Evolutionary conservation across 164 flowering plant genomes (phyloP).

Genomic region (Houttuynia cordata): DNA sequence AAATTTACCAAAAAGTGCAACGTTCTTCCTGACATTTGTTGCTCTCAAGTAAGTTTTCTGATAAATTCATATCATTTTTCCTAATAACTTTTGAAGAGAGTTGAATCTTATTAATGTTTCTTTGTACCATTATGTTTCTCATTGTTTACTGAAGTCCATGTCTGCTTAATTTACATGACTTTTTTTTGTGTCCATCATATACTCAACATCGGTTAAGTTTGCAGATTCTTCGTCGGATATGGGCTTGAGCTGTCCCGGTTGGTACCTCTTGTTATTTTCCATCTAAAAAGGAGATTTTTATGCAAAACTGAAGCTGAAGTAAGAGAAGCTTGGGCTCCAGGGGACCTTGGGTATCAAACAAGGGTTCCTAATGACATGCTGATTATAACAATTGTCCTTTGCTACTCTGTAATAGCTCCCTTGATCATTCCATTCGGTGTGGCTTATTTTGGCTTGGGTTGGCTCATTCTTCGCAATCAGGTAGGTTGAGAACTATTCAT

Average conservation of each 20-base stretch:
- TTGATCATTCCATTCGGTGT: constrained; percentile 76
- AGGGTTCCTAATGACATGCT: constrained; percentile 79
- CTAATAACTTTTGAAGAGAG: background rate
- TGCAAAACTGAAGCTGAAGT: constrained; percentile 85
- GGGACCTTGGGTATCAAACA: constrained; percentile 61
- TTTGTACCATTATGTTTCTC: no score
- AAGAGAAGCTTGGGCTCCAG: constrained; percentile 86
- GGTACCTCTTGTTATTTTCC: constrained; percentile 72
- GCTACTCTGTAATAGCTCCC: constrained; percentile 92
- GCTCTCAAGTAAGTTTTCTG: constrained; percentile 67
- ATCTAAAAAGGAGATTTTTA: constrained; percentile 66
- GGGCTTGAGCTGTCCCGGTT: constrained; percentile 87
- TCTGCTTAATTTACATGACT: background rate
- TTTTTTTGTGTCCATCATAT: background rate
- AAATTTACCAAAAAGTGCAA: constrained; percentile 69
- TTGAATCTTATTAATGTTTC: no score
- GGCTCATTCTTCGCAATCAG: constrained; percentile 92
- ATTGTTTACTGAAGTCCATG: no score
- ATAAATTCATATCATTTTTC: background rate
- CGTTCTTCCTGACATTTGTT: constrained; percentile 86
- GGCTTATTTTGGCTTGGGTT: constrained; percentile 72
- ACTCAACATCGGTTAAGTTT: background rate
- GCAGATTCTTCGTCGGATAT: constrained; percentile 89
- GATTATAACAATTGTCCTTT: constrained; percentile 57
- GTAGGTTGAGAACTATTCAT: no score